Base-by-base conservation (phyloP, 768 basidiomycete genomes). In the Macrocybe gigantea region DNA sequence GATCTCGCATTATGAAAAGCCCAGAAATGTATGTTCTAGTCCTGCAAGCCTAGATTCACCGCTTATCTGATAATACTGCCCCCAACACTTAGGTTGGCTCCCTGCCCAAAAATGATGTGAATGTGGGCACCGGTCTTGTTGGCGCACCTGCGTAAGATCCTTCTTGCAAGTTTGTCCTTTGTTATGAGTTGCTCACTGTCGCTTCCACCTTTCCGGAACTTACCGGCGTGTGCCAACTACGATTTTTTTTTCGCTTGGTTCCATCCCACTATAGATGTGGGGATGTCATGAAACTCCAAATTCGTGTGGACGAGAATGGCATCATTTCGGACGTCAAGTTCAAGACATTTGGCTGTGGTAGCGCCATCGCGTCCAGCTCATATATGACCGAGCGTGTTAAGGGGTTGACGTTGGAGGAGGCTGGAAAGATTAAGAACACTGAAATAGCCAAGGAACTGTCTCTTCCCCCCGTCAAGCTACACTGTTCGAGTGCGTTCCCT, bases 211-310 rank as follows among this genome's bases (percentile, higher is more conserved):
- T 2, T 22, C 22, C 22, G 57, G 53, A 48, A 43, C 35, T 32
- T 34, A 31, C 33, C 33, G 9, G 12, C 34, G 13, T 32, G 44
- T 61, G 22, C 22, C 22, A 22, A 22, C 22, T 4, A 4, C 22
- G 22, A 22, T 22, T 22, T 22, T 22, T 22, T 22, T 22, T 22
- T 22, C 22, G 1, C 22, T 22, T 22, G 22, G 22, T 22, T 22
- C 4, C 22, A 22, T 22, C 22, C 22, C 22, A 22, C 22, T 22
- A 4, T 22, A 94, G 93, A 4, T 95, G 93, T 62, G 93, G 93
- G 58, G 93, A 96, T 72, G 95, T 97, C 40, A 99, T 99, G 95
- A 98, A 98, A 68, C 83, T 99, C 8, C 95, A 98, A 69, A 99
- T 99, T 62, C 86, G 92, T 56, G 96, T 99, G 49, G 85, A 95